Evolutionary conservation across 345 rosid genomes (phyloP), one percentile per base, ranked within the genome.

Genomic region (Citrus maxima): DNA sequence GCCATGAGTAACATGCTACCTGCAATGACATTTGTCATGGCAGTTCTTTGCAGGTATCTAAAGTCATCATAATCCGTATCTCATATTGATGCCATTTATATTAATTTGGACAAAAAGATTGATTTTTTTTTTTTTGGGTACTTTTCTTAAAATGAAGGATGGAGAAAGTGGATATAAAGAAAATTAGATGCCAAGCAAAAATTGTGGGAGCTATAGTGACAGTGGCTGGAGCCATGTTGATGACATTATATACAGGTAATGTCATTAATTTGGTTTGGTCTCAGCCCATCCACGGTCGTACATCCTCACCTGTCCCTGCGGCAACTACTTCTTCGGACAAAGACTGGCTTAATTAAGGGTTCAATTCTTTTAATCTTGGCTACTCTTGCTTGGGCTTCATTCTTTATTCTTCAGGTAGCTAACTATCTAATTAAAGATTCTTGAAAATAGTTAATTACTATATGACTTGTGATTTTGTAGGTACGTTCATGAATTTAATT

Each of bases 1-100:
- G 97, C 96, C 75, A 88, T 92, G 87, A 95, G 96, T 82, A 95
- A 95, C 83, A 88, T 92, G 88, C 89, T 93, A 30, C 98, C 98
- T 61, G 94, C 92, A 24, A 84, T 92, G 90, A 93, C 98, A 35
- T 88, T 95, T 77, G 87, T 93, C 58, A 86, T 95, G 90, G 97
- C 97, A 75, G 86, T 86, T 78, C 56, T 86, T 30, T 86, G 70
- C 85, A 79, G 91, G 89, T 87, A 83, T 49, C 32, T 67, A 49
- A 22, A 4, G 7, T 24, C 6, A 38, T n/a, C 61, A 40, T 19
- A 38, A 27, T 74, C 68, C 7, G 2, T 24, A 27, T 62, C 38
- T 10, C 8, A 42, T 40, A 35, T 25, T 42, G 58, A 40, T 42
- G 4, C 4, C 14, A 10, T 42, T 42, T 42, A 42, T 10, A 10